Base-by-base conservation (phyloP, 2,329 filamentous ascomycete species). In the Penicillium psychrosexuale region DNA sequence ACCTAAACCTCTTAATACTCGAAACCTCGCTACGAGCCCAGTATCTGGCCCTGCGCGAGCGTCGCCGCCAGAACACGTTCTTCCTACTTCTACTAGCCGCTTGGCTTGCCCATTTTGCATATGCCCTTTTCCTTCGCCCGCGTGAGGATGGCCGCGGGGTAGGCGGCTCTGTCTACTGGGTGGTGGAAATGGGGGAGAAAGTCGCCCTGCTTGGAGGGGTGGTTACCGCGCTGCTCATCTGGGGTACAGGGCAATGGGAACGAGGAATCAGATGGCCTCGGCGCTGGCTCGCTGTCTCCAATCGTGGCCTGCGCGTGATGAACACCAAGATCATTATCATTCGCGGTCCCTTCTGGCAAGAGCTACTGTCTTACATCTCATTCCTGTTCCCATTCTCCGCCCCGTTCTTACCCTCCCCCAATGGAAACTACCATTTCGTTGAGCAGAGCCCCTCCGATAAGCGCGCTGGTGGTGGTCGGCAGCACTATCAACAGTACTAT, bases 171-270 rank as follows among this genome's bases (percentile, higher is more conserved):
- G 91, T 96, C 50, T 99, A 99, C 80, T 97, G 93, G 93, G 87
- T 95, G 28, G 84, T 97, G 3, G 93, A 97, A 68, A 90, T 89
- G 70, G 84, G 84, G 8, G 90, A 97, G 76, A 95, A 94, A 72
- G 84, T 99, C 50, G 93, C 90, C 66, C 88, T 97, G 69, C 89
- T 96, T 75, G 91, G 91, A 24, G 94, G 94, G 44, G 82, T 96
- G 56, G 87, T 97, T 56, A 97, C 92, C 0, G 88, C 85, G 34
- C 81, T 91, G 40, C 80, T 99, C 34, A 87, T 97, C 62, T 97
- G 92, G 90, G 92, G 86, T 15, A 97, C 93, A 0, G 94, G 94
- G 28, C 92, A 97, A 72, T 99, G 93, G 89, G 93, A 97, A 68
- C 85, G 93, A 53, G 94, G 94, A 31, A 88, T 99, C 52, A 84